Evolutionary conservation across 2,329 filamentous ascomycete genomes (phyloP).

Genomic region (Rhinocladiella mackenziei): DNA sequence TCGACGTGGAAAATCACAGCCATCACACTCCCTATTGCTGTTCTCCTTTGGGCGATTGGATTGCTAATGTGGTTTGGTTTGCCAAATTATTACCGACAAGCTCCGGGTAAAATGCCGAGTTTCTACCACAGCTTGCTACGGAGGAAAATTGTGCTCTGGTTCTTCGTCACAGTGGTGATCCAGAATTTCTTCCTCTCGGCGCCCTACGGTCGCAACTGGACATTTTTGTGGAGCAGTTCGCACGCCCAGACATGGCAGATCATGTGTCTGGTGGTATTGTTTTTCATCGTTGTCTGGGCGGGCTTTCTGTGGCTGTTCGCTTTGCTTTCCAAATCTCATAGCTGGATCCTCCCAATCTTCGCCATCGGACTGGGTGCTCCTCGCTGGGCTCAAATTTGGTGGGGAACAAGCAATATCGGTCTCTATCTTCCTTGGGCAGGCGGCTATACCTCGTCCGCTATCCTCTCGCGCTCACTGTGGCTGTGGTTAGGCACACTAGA

Average conservation of each 20-base stretch:
- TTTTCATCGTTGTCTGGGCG: constrained; percentile 56
- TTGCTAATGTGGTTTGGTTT: constrained; percentile 57
- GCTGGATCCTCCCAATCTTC: constrained; percentile 64
- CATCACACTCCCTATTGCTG: constrained; percentile 56
- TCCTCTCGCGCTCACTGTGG: constrained; percentile 58
- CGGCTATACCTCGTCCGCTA: constrained; percentile 47
- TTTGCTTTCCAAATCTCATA: constrained; percentile 56
- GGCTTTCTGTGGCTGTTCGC: constrained; percentile 51
- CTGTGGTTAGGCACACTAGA: constrained; percentile 65
- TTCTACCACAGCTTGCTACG: constrained; percentile 61
- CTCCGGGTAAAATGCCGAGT: constrained; percentile 59
- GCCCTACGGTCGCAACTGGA: constrained; percentile 65
- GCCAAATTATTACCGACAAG: constrained; percentile 63
- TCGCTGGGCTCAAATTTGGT: constrained; percentile 65
- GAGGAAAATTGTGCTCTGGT: constrained; percentile 64
- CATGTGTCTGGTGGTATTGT: constrained; percentile 47
- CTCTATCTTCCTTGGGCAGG: constrained; percentile 62
- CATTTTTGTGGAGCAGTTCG: constrained; percentile 57
- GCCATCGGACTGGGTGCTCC: constrained; percentile 63
- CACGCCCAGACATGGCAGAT: constrained; percentile 56
- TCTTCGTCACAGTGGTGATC: constrained; percentile 59
- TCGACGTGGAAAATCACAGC: constrained; percentile 48
- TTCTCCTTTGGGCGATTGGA: constrained; percentile 56
- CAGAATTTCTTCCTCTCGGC: constrained; percentile 66
- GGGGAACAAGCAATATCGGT: constrained; percentile 59